Evolutionary conservation across 345 rosid species (phyloP).

Genomic region (Carallia pectinifolia): DNA sequence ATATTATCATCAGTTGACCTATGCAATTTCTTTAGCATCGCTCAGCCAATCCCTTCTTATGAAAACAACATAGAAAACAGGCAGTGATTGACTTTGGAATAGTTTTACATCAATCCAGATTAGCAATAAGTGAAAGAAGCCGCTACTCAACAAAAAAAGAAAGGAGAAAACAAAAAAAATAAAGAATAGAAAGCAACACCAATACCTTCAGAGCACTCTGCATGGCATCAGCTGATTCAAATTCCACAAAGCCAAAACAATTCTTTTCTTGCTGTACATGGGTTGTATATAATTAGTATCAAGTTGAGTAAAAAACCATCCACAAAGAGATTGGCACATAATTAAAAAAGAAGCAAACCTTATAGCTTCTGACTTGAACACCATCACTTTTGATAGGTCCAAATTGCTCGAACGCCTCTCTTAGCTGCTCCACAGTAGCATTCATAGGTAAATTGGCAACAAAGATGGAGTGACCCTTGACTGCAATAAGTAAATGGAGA

Average conservation of each 20-base stretch:
- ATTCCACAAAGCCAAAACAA: slow-evolving; percentile 86
- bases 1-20: too few species aligned
- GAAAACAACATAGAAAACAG: too few species aligned
- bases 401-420: slow-evolving; percentile 37
- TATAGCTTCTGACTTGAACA: slow-evolving; percentile 65
- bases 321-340: background rate
- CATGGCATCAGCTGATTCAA: slow-evolving; percentile 61
- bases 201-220: slow-evolving; percentile 61
- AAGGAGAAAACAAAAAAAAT: background rate
- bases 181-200: background rate
- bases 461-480: slow-evolving; percentile 52
- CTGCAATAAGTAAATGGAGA: slow-evolving; percentile 29
- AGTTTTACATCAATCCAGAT: background rate
- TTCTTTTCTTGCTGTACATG: slow-evolving; percentile 39
- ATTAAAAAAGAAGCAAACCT: slow-evolving; percentile 33
- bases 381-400: slow-evolving; percentile 56
- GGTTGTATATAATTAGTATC: slow-evolving; percentile 7
- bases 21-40: too few species aligned
- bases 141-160: background rate
- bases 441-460: slow-evolving; percentile 60
- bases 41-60: too few species aligned
- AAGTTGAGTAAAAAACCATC: background rate
- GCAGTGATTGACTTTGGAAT: background rate
- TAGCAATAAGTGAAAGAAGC: background rate
- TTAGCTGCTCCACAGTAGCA: slow-evolving; percentile 49